A percentile compares a stretch with the other conserved stretches of the same genome.
These are phyloP conservation scores for Pichia sp. DNA, from an alignment of 1,139 yeast species.

Conservation along the genomic window DNA sequence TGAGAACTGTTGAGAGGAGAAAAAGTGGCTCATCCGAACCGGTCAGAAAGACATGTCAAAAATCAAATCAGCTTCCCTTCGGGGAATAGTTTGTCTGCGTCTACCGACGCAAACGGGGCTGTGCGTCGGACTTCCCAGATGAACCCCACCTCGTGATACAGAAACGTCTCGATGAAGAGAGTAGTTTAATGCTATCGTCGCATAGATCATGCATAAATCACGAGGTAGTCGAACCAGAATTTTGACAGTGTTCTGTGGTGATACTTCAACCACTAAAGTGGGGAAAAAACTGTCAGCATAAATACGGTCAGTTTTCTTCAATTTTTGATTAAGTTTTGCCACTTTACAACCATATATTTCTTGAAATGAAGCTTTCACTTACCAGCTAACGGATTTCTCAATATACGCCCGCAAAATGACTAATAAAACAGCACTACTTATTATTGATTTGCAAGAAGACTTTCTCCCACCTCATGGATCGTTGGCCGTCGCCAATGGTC, in stretches of 20 bases:
- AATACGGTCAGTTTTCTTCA: no score
- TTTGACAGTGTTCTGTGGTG: neutral
- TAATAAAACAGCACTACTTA: conserved; percentile 51
- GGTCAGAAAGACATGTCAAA: neutral
- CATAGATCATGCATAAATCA: neutral
- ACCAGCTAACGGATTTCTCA: no score
- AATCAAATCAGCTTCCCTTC: neutral
- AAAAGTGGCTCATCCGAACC: neutral
- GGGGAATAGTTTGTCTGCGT: neutral
- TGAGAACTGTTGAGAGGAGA: neutral
- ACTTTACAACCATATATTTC: no score
- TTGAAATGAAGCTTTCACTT: no score
- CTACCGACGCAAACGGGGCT: neutral
- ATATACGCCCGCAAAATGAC: neutral
- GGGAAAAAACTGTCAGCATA: no score
- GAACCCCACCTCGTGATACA: neutral
- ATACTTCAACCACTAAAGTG: no score
- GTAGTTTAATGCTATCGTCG: neutral
- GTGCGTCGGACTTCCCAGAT: neutral
- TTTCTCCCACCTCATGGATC: conserved; percentile 77
- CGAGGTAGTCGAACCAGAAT: neutral
- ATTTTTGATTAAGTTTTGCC: no score
- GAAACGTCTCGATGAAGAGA: no score
- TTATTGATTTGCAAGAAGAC: conserved; percentile 83
- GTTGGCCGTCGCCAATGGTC: conserved; percentile 66